phyloP scores from a whole-genome alignment of 2,329 filamentous ascomycete species.

The Colletotrichum spaethianum region DNA sequence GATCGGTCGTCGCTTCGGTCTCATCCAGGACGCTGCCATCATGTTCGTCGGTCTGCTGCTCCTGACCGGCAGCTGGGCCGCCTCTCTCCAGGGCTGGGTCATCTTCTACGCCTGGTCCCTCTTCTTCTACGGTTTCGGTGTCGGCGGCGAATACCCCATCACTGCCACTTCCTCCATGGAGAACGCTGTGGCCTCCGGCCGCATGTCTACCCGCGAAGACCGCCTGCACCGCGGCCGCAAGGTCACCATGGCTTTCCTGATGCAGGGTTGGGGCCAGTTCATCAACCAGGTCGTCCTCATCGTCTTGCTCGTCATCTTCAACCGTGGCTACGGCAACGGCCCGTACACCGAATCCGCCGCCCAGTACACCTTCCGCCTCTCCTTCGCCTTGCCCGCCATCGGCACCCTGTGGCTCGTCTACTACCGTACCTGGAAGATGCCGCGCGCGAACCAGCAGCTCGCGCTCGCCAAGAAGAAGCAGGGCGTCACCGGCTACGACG shows the following conservation, averaged over 20 bases:
- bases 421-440: slow-evolving; percentile 97
- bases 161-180: slow-evolving; percentile 97
- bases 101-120: slow-evolving; percentile 97
- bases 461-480: slow-evolving; percentile 84
- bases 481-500: slow-evolving; percentile 89
- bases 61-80: slow-evolving; percentile 92
- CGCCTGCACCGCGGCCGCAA: slow-evolving; percentile 96
- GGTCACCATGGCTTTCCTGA: slow-evolving; percentile 95
- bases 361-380: slow-evolving; percentile 93
- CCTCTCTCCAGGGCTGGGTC: slow-evolving; percentile 91
- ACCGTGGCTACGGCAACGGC: slow-evolving; percentile 69
- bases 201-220: slow-evolving; percentile 90
- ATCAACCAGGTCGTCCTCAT: slow-evolving; percentile 94
- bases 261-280: slow-evolving; percentile 99
- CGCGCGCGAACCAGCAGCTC: slow-evolving; percentile 86
- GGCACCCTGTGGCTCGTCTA: slow-evolving; percentile 96
- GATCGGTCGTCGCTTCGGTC: slow-evolving; percentile 93
- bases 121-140: slow-evolving; percentile 79
- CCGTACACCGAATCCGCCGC: slow-evolving; percentile 84
- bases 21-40: slow-evolving; percentile 93
- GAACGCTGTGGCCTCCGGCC: slow-evolving; percentile 87
- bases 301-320: slow-evolving; percentile 86
- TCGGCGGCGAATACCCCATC: slow-evolving; percentile 95
- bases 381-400: slow-evolving; percentile 90
- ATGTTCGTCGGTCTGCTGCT: slow-evolving; percentile 96